phyloP scores from a whole-genome alignment of 1,284 basidiomycete species.

The Leccinum griseonigrum region DNA sequence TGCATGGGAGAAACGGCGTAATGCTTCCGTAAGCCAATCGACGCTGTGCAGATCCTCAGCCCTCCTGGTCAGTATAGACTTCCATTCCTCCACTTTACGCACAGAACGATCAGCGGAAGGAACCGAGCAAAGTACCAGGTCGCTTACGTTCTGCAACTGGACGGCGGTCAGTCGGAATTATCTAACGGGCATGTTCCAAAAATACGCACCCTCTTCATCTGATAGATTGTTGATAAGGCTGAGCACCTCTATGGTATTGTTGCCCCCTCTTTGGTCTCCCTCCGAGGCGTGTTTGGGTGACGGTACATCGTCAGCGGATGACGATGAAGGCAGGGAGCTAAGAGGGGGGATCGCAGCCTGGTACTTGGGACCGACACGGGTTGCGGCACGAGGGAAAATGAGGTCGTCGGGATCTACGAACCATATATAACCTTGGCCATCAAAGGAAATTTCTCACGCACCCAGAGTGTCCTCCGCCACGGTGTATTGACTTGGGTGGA shows the following conservation, averaged over 20 bases:
- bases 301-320: slow-evolving; percentile 36
- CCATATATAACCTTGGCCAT: slow-evolving; percentile 24
- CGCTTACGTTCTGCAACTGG: slow-evolving; percentile 30
- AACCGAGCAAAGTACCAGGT: neutral
- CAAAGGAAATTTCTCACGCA: slow-evolving; percentile 36
- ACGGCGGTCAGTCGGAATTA: slow-evolving; percentile 17
- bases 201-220: slow-evolving; percentile 58
- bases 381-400: slow-evolving; percentile 90
- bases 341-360: slow-evolving; percentile 65
- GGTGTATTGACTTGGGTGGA: slow-evolving; percentile 70
- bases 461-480: slow-evolving; percentile 89
- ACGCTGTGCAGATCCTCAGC: slow-evolving; percentile 52
- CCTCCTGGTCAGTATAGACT: slow-evolving; percentile 49
- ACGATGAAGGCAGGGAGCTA: slow-evolving; percentile 28
- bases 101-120: slow-evolving; percentile 10
- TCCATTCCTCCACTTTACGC: slow-evolving; percentile 59
- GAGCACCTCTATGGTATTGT: slow-evolving; percentile 70
- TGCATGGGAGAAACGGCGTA: slow-evolving; percentile 65
- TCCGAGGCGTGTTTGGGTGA: slow-evolving; percentile 7
- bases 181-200: slow-evolving; percentile 13
- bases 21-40: slow-evolving; percentile 77
- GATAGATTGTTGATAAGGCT: slow-evolving; percentile 61
- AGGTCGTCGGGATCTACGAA: slow-evolving; percentile 84
- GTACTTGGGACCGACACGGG: slow-evolving; percentile 83
- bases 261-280: slow-evolving; percentile 65